Conservation (phyloP, 306 rosid species). For the Comarum palustre region DNA sequence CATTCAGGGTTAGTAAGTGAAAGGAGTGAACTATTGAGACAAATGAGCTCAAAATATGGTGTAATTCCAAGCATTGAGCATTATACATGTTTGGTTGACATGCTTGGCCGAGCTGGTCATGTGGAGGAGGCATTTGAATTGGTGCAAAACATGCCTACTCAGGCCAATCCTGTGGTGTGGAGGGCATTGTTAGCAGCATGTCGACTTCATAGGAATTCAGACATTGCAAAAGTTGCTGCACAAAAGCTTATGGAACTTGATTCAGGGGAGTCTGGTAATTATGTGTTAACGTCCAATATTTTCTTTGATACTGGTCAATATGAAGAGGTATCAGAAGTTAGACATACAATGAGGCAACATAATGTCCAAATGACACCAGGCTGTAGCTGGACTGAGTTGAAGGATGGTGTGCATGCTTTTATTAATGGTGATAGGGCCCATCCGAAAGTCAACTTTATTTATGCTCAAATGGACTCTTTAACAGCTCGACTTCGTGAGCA, state of each 20-base stretch:
- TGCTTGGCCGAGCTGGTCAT: conserved; percentile 76
- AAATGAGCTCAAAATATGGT: conserved; percentile 54
- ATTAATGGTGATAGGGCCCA: conserved; percentile 61
- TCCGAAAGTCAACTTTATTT: conserved; percentile 50
- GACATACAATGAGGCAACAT: conserved; percentile 65
- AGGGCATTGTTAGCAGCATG: conserved; percentile 76
- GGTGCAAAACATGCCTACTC: conserved; percentile 46
- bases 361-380: conserved; percentile 75
- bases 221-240: conserved; percentile 59
- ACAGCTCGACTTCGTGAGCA: conserved; percentile 55
- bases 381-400: conserved; percentile 86
- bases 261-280: conserved; percentile 69
- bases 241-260: conserved; percentile 60
- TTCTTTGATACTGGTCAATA: conserved; percentile 61
- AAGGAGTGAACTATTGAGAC: conserved; percentile 51
- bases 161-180: conserved; percentile 73
- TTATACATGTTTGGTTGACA: conserved; percentile 71
- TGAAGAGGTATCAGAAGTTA: conserved; percentile 63
- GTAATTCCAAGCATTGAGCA: conserved; percentile 73
- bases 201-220: conserved; percentile 54
- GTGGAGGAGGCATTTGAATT: conserved; percentile 61
- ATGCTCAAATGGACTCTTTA: conserved; percentile 61
- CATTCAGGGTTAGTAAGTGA: conserved; percentile 68
- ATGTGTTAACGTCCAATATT: conserved; percentile 70
- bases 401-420: conserved; percentile 62